Percentiles rank a stretch among this genome's conserved stretches.
These are phyloP conservation scores for Beauveria asiatica DNA, from an alignment of 2,329 filamentous ascomycete genomes.

Conservation along the genomic window DNA sequence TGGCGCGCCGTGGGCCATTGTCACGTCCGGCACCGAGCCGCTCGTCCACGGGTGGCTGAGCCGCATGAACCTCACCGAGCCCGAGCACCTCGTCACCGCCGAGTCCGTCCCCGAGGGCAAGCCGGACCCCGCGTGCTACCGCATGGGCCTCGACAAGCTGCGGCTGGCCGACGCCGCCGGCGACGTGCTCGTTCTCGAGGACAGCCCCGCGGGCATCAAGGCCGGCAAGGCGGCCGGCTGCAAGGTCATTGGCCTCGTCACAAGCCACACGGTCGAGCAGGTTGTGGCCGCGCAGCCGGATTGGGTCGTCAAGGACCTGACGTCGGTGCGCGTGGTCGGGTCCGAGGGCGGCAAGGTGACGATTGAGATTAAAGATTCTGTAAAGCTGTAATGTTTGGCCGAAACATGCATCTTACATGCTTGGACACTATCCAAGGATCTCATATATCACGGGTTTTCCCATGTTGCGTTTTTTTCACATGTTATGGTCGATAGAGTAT, in stretches of 20 bases:
- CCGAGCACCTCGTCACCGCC: slow-evolving; percentile 61
- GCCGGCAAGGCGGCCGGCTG: slow-evolving; percentile 82
- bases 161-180: slow-evolving; percentile 38
- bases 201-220: slow-evolving; percentile 76
- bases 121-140: slow-evolving; percentile 68
- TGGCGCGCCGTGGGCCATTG: slow-evolving; percentile 74
- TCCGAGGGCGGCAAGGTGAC: slow-evolving; percentile 50
- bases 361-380: slow-evolving; percentile 58
- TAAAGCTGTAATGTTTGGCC: slow-evolving; percentile 24
- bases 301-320: slow-evolving; percentile 76
- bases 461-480: no score
- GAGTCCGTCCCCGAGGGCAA: slow-evolving; percentile 70
- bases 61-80: slow-evolving; percentile 55
- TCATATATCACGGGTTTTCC: no score
- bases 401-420: not conserved
- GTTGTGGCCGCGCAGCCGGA: slow-evolving; percentile 71
- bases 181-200: slow-evolving; percentile 70
- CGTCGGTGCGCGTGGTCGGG: slow-evolving; percentile 58
- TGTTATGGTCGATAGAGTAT: no score
- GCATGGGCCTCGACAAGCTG: slow-evolving; percentile 56
- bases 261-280: slow-evolving; percentile 69
- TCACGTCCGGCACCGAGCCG: slow-evolving; percentile 61
- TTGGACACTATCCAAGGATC: no score
- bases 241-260: slow-evolving; percentile 74
- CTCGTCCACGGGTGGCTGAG: slow-evolving; percentile 66